Percentiles rank a stretch among this genome's conserved stretches.
phyloP scores from a whole-genome alignment of 768 basidiomycete species.

The Pisolithus albus region DNA sequence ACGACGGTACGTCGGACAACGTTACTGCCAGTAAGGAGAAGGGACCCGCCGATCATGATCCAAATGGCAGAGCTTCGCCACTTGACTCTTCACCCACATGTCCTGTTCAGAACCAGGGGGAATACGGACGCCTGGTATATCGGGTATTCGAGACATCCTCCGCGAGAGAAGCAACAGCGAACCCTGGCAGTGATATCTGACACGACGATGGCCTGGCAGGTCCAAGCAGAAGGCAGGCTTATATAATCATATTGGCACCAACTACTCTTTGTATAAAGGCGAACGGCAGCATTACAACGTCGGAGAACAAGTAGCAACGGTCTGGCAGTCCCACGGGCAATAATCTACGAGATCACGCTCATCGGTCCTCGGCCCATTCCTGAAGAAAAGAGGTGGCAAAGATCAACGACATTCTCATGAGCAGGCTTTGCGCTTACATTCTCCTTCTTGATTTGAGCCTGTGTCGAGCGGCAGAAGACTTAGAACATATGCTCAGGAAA shows the following conservation, averaged over 20 bases:
- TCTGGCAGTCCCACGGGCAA: conserved; percentile 18
- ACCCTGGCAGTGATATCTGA: no score
- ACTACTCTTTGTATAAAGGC: neutral
- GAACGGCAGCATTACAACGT: neutral
- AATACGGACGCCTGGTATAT: conserved; percentile 61
- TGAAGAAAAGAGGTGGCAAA: conserved; percentile 26
- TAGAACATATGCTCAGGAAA: conserved; percentile 1
- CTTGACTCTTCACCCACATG: conserved; percentile 54
- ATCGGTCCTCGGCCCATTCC: conserved; percentile 95
- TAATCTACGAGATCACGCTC: conserved; percentile 27
- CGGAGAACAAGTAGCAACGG: conserved; percentile 6
- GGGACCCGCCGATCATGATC: conserved; percentile 54
- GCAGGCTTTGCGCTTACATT: conserved; percentile 55
- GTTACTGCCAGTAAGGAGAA: neutral
- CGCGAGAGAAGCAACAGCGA: neutral
- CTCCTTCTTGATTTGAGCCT: conserved; percentile 99
- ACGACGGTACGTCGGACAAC: conserved; percentile 5
- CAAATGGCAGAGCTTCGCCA: conserved; percentile 59
- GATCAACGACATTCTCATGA: conserved; percentile 3
- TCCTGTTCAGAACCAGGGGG: conserved; percentile 53
- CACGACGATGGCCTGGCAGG: neutral
- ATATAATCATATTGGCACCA: neutral
- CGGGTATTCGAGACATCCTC: conserved; percentile 52
- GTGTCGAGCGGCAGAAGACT: conserved; percentile 7
- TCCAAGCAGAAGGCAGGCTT: neutral